Percentiles rank a stretch among this genome's conserved stretches.
Evolutionary conservation across 495 filamentous ascomycete genomes (phyloP).

Genomic region (Corynascus novoguineensis): DNA sequence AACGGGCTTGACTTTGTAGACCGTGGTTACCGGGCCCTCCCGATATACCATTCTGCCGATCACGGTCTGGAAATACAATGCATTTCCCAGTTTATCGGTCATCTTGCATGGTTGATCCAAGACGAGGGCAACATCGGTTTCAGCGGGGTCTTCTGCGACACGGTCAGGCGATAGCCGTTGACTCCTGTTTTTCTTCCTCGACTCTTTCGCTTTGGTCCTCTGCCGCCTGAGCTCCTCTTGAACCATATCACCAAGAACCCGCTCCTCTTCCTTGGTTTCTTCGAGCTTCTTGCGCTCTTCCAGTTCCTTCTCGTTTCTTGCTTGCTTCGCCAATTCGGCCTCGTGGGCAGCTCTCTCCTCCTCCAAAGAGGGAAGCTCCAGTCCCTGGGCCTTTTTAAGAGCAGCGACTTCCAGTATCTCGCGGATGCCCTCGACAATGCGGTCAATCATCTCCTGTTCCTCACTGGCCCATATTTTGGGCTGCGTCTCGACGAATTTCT

Average conservation of each 20-base stretch:
- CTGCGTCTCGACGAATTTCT: slow-evolving; percentile 61
- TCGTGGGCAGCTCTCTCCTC: slow-evolving; percentile 75
- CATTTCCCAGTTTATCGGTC: slow-evolving; percentile 51
- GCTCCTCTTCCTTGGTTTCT: slow-evolving; percentile 67
- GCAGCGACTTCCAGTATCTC: slow-evolving; percentile 87
- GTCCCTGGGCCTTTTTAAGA: slow-evolving; percentile 60
- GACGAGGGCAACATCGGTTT: slow-evolving; percentile 38
- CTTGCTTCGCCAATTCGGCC: slow-evolving; percentile 44
- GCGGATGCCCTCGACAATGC: slow-evolving; percentile 73
- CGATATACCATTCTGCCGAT: slow-evolving; percentile 54
- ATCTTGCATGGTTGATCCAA: slow-evolving; percentile 68
- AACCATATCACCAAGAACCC: slow-evolving; percentile 65
- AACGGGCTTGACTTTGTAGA: slow-evolving; percentile 64
- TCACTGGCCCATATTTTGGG: slow-evolving; percentile 56
- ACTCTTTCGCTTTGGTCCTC: slow-evolving; percentile 53
- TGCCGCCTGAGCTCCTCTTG: slow-evolving; percentile 68
- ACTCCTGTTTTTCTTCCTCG: slow-evolving; percentile 40
- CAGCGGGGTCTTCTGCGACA: slow-evolving; percentile 25
- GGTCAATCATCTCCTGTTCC: slow-evolving; percentile 78
- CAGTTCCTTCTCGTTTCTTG: slow-evolving; percentile 44
- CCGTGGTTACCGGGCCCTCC: slow-evolving; percentile 52
- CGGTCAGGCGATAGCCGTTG: slow-evolving; percentile 27
- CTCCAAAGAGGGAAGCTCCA: slow-evolving; percentile 77
- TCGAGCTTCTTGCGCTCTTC: slow-evolving; percentile 48
- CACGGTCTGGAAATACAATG: slow-evolving; percentile 57